Base-by-base conservation (phyloP, 2,329 filamentous ascomycete genomes). In the Curvularia hawaiiensis region DNA sequence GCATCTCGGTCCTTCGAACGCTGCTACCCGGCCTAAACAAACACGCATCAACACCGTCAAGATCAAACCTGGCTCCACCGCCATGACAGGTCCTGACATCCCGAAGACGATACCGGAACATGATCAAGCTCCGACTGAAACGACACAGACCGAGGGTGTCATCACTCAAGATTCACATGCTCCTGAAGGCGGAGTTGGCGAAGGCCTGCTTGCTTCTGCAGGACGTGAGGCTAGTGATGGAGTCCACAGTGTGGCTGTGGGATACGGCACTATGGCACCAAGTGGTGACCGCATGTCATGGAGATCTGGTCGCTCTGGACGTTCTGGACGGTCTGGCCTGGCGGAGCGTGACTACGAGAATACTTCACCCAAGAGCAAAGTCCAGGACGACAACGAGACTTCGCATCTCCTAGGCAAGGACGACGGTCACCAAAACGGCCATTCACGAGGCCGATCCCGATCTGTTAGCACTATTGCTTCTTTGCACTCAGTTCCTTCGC, bases 11-110 rank as follows among this genome's bases (percentile, higher is more conserved):
- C 86, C 86, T 0, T 88, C 85, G 18, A 89, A 89, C 64, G 78
- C 83, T 16, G 86, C 86, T 20, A 85, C 80, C 60, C 79, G 82
- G 41, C 86, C 86, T 3, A 84, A 84, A 52, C 75, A 82, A 35
- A 89, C 86, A 7, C 84, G 86, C 35, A 88, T 85, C 72, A 82
- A 82, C 56, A 82, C 81, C 10, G 86, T 89, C 60, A 88, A 88
- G 73, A 88, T 89, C 73, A 89, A 89, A 71, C 85, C 85, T 14
- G 84, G 80, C 30, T 45, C 81, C 52, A 80, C 80, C 5, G 84
- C 86, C 57, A 4, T 22, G 24, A 86, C 86, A 71, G 88, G 87
- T 68, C 85, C 85, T 16, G 84, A 81, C 18, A 77, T 78, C 50
- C 71, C 71, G 44, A 65, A 77, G 62, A 79, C 79, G 4, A 77